Evolutionary conservation across 73 alveolate species (phyloP), one percentile per base, ranked within the genome.

Genomic region (Uronychia setigera): DNA sequence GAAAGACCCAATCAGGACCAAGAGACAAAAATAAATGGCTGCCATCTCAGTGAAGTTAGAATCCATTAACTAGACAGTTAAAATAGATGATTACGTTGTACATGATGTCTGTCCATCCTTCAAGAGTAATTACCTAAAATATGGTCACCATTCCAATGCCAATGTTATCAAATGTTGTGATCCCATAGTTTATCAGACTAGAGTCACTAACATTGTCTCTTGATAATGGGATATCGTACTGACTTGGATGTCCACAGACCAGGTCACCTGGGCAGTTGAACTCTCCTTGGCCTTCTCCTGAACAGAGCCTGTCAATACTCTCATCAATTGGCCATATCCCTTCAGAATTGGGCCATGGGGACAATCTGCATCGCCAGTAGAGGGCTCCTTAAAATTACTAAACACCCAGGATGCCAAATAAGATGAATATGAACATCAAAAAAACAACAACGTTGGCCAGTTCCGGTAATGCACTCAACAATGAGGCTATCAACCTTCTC

Each of bases 51-150:
- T 46, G n/a, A 46, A 46, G 67, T 46, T 46, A 11, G 67, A 46
- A 46, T 46, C 67, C 67, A 46, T 46, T 5, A 11, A 46, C 67
- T 46, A 11, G n/a, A 46, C n/a, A 46, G 67, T 46, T 19, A 46
- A 11, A 46, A 5, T 19, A 5, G 19, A 11, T 11, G 19, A 35
- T 27, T 31, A 85, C 29, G 28, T 33, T 75, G 30, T 83, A 83
- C 92, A 94, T 91, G 19, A 85, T 82, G 74, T 76, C 58, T 5
- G 95, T 91, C 98, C 98, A 94, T n/a, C 96, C 98, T 85, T 91
- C 96, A 33, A 94, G 60, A 79, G 94, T 91, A 29, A 87, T 94
- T 88, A 86, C 86, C 29, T 84, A 82, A 82, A 94, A 94, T 33
- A 94, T 81, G 28, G 95, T 87, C 32, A 94, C 88, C 76, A 94